Evolutionary conservation across 768 basidiomycete genomes (phyloP), one percentile per base, ranked within the genome.

Genomic region (Termitomyces bulborhizus): DNA sequence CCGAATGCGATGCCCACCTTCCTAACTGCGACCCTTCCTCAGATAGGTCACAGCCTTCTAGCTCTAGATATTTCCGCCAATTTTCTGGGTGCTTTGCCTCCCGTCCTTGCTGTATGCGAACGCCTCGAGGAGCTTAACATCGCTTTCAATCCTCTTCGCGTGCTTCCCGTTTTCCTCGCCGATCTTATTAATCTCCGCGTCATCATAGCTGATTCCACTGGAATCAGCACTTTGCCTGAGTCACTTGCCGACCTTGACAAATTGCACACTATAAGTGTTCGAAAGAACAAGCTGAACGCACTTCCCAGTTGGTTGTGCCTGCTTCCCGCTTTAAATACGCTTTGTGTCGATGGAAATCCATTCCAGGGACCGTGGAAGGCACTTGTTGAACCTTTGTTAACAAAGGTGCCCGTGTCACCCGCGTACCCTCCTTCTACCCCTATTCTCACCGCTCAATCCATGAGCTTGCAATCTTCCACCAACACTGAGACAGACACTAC

Each of bases 301-400:
- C 80, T 98, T 16, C 95, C 97, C n/a, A 84, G 88, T 58, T 99
- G 97, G 96, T 78, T 99, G 45, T 93, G 92, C 68, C 81, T 92
- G 29, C 77, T 99, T n/a, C 81, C 85, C 18, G 78, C 79, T 31
- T 75, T 99, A 46, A 92, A 96, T 68, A 88, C 86, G 1, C 73
- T 99, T 3, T 88, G 87, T 60, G 83, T 99, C n/a, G 96, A 98
- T 59, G 88, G 86, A 16, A 99, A 99, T 68, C 93, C 95, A 7
- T 98, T 99, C 71, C 90, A 91, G 62, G 90, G 90, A 7, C 90
- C 92, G 1, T 97, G 94, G 92, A 85, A 87, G 65, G 85, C 90
- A 32, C 76, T 99, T 51, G 85, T 97, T 26, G 89, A 88, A 55
- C 93, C 94, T 0, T 75, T 98, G 46, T 75, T 94, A 8, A 77